These are phyloP conservation scores for Magnusiomyces suaveolens DNA, from an alignment of 1,139 yeast species.

Conservation along the genomic window DNA sequence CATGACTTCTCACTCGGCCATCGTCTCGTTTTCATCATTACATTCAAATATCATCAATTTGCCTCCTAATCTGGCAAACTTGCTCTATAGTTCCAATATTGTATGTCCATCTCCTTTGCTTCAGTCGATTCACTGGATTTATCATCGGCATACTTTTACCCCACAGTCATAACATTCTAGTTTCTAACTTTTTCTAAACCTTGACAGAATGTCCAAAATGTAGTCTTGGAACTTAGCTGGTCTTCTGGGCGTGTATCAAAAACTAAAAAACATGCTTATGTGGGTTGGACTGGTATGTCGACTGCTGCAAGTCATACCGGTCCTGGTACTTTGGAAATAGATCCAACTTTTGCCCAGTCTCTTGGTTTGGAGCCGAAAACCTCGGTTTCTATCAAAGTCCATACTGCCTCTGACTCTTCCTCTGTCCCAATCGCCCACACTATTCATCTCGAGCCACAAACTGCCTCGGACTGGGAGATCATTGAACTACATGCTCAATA, in stretches of 20 bases:
- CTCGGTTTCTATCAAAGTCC: conserved; percentile 31
- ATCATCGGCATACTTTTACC: not conserved
- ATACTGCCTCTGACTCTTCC: conserved; percentile 16
- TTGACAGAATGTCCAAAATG: conserved; percentile 41
- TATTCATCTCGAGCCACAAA: conserved; percentile 67
- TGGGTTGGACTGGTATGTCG: conserved; percentile 59
- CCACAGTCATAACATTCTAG: not conserved
- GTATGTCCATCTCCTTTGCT: conserved; percentile 23
- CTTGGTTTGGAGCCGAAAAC: conserved; percentile 40
- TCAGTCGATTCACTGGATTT: not conserved
- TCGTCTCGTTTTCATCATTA: conserved; percentile 22
- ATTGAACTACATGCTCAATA: conserved; percentile 74
- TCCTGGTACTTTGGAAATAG: conserved; percentile 38
- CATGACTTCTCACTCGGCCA: not conserved
- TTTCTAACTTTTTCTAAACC: not conserved
- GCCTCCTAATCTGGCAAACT: conserved; percentile 43
- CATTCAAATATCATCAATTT: conserved; percentile 51
- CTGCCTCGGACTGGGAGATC: conserved; percentile 82
- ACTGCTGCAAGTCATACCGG: conserved; percentile 32
- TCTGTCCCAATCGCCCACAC: conserved; percentile 41
- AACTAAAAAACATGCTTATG: conserved; percentile 34
- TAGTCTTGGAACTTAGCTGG: conserved; percentile 43
- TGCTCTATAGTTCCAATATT: conserved; percentile 46
- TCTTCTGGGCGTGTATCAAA: conserved; percentile 28
- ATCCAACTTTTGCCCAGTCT: conserved; percentile 43